Evolutionary conservation across 495 filamentous ascomycete genomes (phyloP).

Genomic region (Extremus antarcticus): DNA sequence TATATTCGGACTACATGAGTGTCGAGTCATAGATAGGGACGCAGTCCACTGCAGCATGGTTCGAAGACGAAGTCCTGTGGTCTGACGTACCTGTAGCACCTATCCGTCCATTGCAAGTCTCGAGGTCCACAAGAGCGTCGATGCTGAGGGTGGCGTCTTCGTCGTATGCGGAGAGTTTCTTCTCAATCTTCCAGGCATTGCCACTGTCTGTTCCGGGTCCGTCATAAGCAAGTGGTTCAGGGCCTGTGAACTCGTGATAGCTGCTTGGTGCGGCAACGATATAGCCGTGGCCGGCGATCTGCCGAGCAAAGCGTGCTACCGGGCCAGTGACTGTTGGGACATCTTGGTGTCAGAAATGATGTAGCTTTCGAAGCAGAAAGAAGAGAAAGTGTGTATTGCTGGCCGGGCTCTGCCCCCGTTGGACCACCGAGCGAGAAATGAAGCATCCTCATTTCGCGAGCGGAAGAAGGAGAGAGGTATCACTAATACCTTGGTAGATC

Average conservation of each 20-base stretch:
- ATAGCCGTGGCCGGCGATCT: conserved; percentile 88
- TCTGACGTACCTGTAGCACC: conserved; percentile 51
- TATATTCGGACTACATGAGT: neutral
- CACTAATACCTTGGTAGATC: conserved; percentile 86
- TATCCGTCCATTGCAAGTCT: conserved; percentile 74
- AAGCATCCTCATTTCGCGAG: no score
- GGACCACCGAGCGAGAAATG: no score
- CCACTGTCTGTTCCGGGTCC: conserved; percentile 78
- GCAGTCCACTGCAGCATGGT: no score
- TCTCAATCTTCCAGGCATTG: conserved; percentile 66
- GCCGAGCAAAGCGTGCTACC: conserved; percentile 79
- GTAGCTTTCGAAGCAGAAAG: no score
- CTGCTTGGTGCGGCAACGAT: conserved; percentile 83
- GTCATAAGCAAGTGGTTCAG: conserved; percentile 76
- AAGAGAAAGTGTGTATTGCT: no score
- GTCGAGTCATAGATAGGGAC: no score
- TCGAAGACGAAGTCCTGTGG: neutral
- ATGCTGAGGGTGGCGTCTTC: conserved; percentile 71
- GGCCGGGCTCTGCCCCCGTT: no score
- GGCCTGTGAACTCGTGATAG: conserved; percentile 87
- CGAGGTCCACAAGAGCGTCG: conserved; percentile 58
- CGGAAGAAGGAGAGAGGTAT: neutral
- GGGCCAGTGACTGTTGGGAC: conserved; percentile 70
- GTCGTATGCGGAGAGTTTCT: conserved; percentile 81
- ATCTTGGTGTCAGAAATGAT: no score